Evolutionary conservation across 257 asterid species (phyloP).

Genomic region (Gardenia jasminoides): DNA sequence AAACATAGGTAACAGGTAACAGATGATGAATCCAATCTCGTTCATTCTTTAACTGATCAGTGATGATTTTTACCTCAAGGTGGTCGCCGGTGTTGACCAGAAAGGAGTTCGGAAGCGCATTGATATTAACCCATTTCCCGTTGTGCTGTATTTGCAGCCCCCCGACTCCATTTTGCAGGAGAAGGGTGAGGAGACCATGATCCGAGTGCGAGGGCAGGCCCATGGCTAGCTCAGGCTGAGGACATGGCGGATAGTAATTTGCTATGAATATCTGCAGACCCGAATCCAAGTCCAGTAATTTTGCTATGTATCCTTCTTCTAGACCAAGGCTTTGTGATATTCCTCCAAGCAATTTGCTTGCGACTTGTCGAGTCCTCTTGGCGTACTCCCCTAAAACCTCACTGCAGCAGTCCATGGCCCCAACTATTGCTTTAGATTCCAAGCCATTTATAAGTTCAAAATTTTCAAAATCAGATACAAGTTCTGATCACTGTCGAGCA

Average conservation of each 20-base stretch:
- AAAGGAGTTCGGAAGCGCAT: slow-evolving; percentile 53
- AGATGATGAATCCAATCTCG: no score
- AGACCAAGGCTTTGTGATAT: slow-evolving; percentile 56
- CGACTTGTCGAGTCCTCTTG: slow-evolving; percentile 37
- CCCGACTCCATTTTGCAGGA: slow-evolving; percentile 53
- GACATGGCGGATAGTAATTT: slow-evolving; percentile 68
- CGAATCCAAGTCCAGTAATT: slow-evolving; percentile 39
- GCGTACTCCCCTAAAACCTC: slow-evolving; percentile 42
- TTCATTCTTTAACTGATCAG: no score
- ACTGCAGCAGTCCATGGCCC: slow-evolving; percentile 23
- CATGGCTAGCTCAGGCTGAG: slow-evolving; percentile 59
- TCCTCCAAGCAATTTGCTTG: slow-evolving; percentile 34
- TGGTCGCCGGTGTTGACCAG: slow-evolving; percentile 70
- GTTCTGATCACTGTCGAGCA: no score
- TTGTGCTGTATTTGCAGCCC: slow-evolving; percentile 65
- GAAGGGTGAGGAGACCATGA: slow-evolving; percentile 74
- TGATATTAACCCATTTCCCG: slow-evolving; percentile 57
- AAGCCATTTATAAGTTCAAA: no score
- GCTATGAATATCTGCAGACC: slow-evolving; percentile 43
- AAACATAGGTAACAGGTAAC: no score
- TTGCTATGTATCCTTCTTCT: slow-evolving; percentile 40
- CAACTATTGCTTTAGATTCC: background rate
- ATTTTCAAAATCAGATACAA: no score
- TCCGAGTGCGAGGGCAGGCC: slow-evolving; percentile 82
- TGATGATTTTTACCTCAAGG: slow-evolving; percentile 61